Base-by-base conservation (phyloP, 495 filamentous ascomycete genomes). In the Oleoguttula mirabilis region DNA sequence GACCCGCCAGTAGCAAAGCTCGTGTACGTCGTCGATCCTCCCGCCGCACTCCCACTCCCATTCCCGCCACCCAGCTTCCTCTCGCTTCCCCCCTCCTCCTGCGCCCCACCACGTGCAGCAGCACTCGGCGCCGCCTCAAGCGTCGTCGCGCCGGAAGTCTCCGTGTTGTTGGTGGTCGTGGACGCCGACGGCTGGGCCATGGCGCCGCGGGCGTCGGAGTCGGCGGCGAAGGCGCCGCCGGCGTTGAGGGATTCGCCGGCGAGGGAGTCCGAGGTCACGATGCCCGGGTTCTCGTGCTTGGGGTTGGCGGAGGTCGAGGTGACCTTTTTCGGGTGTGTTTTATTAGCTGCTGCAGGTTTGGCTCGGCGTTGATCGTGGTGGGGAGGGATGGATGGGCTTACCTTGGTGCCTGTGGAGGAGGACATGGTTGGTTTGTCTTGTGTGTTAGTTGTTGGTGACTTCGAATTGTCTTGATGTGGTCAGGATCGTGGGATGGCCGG, bases 231-330 rank as follows among this genome's bases (percentile, higher is more conserved):
- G 21, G 52, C 55, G 43, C 76, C 76, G 34, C 68, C 68, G 12
- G 51, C 34, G 28, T 62, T 59, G 37, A 67, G 56, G 10, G 77
- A 81, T 48, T 80, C 73, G 32, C 69, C 77, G 22, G 78, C 78
- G 23, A 82, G 72, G 25, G 76, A 80, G 60, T 80, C 77, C 33
- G 66, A 72, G 22, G 72, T 59, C 10, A 81, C 55, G 32, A 71
- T 59, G 43, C 77, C 77, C 14, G 74, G 55, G 20, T 65, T 59
- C 57, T 82, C 77, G 12, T 58, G 40, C 30, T 66, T 67, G 37
- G 65, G 61, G 30, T 67, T 60, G 14, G 57, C 43, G 24, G 54
- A 50, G 43, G 70, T n/a, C n/a, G n/a, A n/a, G n/a, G n/a, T n/a
- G 68, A 57, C 55, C 59, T 63, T 41, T 8, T 16, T 15, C 10